Base-by-base conservation (phyloP, 805 yeast genomes). In the Candida nanaspora region DNA sequence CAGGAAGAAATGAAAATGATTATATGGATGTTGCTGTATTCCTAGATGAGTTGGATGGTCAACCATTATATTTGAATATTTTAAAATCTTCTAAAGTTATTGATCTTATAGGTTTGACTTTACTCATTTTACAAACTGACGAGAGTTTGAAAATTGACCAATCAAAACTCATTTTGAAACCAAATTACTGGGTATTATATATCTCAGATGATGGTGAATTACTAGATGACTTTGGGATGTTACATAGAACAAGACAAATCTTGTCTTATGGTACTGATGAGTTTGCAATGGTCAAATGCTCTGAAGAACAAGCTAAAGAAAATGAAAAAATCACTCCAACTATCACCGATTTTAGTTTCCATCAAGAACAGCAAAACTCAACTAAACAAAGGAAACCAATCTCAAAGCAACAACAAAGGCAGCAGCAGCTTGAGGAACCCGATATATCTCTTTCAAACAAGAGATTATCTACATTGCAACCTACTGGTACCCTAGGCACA, bases 181-280 rank as follows among this genome's bases (percentile, higher is more conserved):
- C 89, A 0, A 82, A 83, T 51, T 59, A 62, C 44, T 87, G 95
- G 93, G 70, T 81, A 40, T 54, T 91, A 27, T 84, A 84, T 42
- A 68, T 91, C 19, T 88, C 84, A 1, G 98, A 91, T 38, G 97
- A 89, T 56, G 91, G 91, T 7, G 96, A 94, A 38, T 81, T 85
- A 30, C 88, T 86, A 40, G 98, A 94, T 49, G 86, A 87, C 39
- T 89, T 93, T 65, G 98, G 98, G 2, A 77, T 89, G 1, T 65
- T 93, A 41, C 91, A 83, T 35, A 66, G 97, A 47, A 70, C 75
- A 0, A 68, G 89, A 40, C 51, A 66, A 4, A 66, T 93, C 22
- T 66, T 78, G 2, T 77, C 91, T 0, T 86, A 87, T 57, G 85
- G 87, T 20, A 82, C 80, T 41, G 86, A 80, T 48, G 96, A 87